Percentiles rank a stretch among this genome's conserved stretches.
phyloP scores from a whole-genome alignment of 1,284 basidiomycete species.

The Ustilago vetiveriae region DNA sequence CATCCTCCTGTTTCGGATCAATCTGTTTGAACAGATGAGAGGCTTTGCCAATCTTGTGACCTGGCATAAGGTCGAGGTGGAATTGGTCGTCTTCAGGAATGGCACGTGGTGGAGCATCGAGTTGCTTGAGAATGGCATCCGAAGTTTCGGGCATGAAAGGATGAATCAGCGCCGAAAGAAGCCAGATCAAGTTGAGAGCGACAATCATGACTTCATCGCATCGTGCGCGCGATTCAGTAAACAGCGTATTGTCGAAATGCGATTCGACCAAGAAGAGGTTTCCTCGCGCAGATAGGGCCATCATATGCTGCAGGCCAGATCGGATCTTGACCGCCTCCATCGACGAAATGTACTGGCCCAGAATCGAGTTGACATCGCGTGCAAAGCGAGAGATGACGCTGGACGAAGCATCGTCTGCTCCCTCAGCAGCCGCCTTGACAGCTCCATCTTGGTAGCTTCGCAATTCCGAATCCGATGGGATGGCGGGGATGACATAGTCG shows the following conservation, averaged over 20 bases:
- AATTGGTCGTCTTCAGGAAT: constrained; percentile 69
- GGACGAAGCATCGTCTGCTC: constrained; percentile 29
- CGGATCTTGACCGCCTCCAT: constrained; percentile 95
- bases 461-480: constrained; percentile 54
- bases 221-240: constrained; percentile 80
- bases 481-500: constrained; percentile 74
- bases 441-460: constrained; percentile 44
- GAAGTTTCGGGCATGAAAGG: constrained; percentile 97
- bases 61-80: constrained; percentile 84
- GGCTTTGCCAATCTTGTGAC: constrained; percentile 85
- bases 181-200: constrained; percentile 91
- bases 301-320: constrained; percentile 83
- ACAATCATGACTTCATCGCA: constrained; percentile 89
- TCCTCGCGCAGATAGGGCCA: constrained; percentile 89
- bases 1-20: constrained; percentile 86
- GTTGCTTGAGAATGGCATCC: constrained; percentile 81
- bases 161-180: constrained; percentile 83
- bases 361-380: constrained; percentile 79
- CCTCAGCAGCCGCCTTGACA: constrained; percentile 27
- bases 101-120: constrained; percentile 86
- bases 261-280: constrained; percentile 93
- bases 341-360: constrained; percentile 82
- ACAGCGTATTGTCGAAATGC: constrained; percentile 88
- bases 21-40: constrained; percentile 93
- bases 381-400: constrained; percentile 72